Percentiles rank a stretch among this genome's conserved stretches.
Evolutionary conservation across 441 rosid species (phyloP).

Genomic region (Pelargonium hybrid): DNA sequence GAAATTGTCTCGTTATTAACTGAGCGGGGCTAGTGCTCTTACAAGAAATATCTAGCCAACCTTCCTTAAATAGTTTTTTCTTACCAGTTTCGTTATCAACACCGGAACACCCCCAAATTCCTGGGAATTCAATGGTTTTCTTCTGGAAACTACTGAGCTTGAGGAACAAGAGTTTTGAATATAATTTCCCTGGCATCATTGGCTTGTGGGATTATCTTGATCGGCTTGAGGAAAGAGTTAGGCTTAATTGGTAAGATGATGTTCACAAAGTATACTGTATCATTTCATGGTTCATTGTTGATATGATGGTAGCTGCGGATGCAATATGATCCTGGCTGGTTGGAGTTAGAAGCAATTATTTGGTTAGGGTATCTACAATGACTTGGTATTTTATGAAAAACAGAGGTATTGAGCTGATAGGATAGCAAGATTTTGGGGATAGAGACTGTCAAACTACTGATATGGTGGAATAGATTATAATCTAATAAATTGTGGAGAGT

Average conservation of each 20-base stretch:
- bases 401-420: background rate
- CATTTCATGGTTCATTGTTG: background rate
- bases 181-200: background rate
- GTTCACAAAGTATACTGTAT: background rate
- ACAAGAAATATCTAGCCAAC: too few species aligned
- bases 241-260: background rate
- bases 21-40: too few species aligned
- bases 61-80: too few species aligned
- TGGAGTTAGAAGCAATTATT: too few species aligned
- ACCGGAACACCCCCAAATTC: too few species aligned
- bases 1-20: too few species aligned
- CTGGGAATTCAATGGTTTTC: too few species aligned
- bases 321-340: background rate
- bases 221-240: background rate
- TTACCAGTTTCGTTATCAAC: too few species aligned
- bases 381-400: background rate
- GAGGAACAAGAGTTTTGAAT: background rate
- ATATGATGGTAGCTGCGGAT: background rate
- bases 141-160: background rate
- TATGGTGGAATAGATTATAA: background rate
- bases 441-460: background rate
- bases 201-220: background rate
- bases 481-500: background rate
- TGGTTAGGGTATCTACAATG: too few species aligned
- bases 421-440: background rate